Evolutionary conservation across 768 basidiomycete species (phyloP), one percentile per base, ranked within the genome.

Genomic region (Lactarius sp.): DNA sequence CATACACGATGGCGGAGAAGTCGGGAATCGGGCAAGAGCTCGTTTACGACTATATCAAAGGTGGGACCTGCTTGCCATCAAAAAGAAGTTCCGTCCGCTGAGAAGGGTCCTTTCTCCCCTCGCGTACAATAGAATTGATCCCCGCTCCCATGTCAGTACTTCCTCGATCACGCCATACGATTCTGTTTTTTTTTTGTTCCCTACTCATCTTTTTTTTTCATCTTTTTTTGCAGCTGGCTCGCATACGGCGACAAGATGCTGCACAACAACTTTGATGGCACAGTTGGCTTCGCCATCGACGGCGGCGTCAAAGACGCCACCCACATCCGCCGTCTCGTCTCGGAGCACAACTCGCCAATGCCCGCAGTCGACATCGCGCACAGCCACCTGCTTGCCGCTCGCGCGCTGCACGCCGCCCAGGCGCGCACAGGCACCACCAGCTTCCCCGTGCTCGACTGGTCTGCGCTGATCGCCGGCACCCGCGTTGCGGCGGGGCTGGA

Each of bases 291-390:
- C 72, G 77, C 85, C 13, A 83, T 94, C 54, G 86, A 90, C 52
- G 90, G 90, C n/a, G 94, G 92, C 18, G 85, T 96, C 70, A 93
- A 93, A 70, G 93, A 94, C 70, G 87, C 90, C 0, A 74, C 81
- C 80, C 87, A 88, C 71, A 85, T 94, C 58, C 86, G 88, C 60
- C 81, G 80, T 54, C 78, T 94, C 10, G 83, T 85, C 0, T 79
- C 84, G 8, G 83, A 86, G 61, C 76, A 82, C 62, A 83, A 87
- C 67, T 78, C 82, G 12, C 87, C 88, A 0, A 86, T 89, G 86
- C 90, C 89, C 8, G 76, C 77, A 18, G 77, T 88, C 65, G 89
- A 90, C 66, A 77, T 80, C 57, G 90, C 90, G 5, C 85, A 89
- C 70, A 86, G 87, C 68, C 87, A 91, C 69, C 78, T 95, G 70